A percentile compares a stretch with the other conserved stretches of the same genome.
These are phyloP conservation scores for Rhododendron henanense DNA, from an alignment of 148 eudicot genomes.

Conservation along the genomic window DNA sequence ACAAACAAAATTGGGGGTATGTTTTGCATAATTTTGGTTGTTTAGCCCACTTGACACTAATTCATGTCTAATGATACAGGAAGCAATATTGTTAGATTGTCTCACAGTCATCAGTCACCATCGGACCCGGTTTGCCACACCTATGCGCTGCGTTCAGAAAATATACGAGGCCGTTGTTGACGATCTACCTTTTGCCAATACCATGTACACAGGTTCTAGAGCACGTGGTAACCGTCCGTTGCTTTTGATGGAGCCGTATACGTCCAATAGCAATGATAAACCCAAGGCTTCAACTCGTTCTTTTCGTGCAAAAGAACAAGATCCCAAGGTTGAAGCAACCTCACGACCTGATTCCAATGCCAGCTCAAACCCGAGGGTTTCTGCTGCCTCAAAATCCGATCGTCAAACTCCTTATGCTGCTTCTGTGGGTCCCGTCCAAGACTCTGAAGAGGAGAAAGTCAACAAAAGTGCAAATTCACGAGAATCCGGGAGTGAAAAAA, in stretches of 20 bases:
- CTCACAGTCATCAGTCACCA: slow-evolving; percentile 80
- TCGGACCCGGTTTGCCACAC: slow-evolving; percentile 79
- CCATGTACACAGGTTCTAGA: slow-evolving; percentile 45
- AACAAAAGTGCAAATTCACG: slow-evolving; percentile 2
- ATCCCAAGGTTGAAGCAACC: slow-evolving; percentile 27
- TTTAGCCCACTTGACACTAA: background rate
- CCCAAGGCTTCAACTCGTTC: slow-evolving; percentile 43
- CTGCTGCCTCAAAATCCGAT: slow-evolving; percentile 16
- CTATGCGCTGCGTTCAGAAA: slow-evolving; percentile 65
- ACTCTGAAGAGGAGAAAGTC: slow-evolving; percentile 16
- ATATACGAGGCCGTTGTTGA: slow-evolving; percentile 54
- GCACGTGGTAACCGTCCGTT: slow-evolving; percentile 42
- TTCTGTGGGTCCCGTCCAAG: background rate
- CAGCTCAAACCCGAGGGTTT: slow-evolving; percentile 20
- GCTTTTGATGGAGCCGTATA: slow-evolving; percentile 64
- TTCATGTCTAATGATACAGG: slow-evolving; percentile 38
- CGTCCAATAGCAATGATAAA: slow-evolving; percentile 58
- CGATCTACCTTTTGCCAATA: slow-evolving; percentile 39
- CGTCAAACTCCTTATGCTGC: background rate
- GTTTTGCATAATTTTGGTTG: background rate
- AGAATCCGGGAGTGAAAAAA: background rate
- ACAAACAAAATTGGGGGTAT: background rate
- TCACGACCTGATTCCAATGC: slow-evolving; percentile 22
- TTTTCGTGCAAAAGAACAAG: slow-evolving; percentile 29
- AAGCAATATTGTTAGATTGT: slow-evolving; percentile 74